Percentiles rank a stretch among this genome's conserved stretches.
Conservation (phyloP, 1,139 yeast species). For the Magnusiomyces starmeri region DNA sequence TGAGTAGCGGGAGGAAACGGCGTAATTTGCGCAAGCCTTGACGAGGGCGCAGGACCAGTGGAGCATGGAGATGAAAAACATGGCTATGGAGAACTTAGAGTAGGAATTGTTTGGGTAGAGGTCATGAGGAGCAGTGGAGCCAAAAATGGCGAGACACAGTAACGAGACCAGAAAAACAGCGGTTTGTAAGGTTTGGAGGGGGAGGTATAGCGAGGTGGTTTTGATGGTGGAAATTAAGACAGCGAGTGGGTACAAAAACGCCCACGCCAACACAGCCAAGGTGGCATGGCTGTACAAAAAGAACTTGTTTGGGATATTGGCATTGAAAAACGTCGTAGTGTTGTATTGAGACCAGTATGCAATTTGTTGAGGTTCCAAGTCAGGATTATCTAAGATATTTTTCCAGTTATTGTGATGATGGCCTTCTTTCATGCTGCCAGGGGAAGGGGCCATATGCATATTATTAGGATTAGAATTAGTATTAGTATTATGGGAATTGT, state of each 20-base stretch:
- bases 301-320: slow-evolving; percentile 40
- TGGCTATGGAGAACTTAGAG: slow-evolving; percentile 53
- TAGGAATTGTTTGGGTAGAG: slow-evolving; percentile 77
- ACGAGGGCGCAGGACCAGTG: slow-evolving; percentile 52
- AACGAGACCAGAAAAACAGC: slow-evolving; percentile 44
- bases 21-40: slow-evolving; percentile 39
- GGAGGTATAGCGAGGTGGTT: slow-evolving; percentile 50
- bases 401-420: slow-evolving; percentile 49
- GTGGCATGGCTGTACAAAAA: slow-evolving; percentile 53
- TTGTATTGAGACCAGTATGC: slow-evolving; percentile 73
- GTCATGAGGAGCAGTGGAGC: slow-evolving; percentile 50
- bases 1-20: slow-evolving; percentile 26
- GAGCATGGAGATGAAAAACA: slow-evolving; percentile 44
- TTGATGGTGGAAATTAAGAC: slow-evolving; percentile 54
- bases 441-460: slow-evolving; percentile 28
- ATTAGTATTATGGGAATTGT: neutral
- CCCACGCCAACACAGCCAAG: slow-evolving; percentile 41
- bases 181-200: slow-evolving; percentile 48
- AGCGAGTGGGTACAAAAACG: slow-evolving; percentile 61
- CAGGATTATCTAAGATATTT: slow-evolving; percentile 60
- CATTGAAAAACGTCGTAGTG: slow-evolving; percentile 67
- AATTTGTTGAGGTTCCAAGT: slow-evolving; percentile 63
- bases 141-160: slow-evolving; percentile 53
- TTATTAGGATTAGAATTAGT: neutral
- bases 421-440: slow-evolving; percentile 26